Percentiles rank a stretch among this genome's conserved stretches.
Evolutionary conservation across 257 asterid genomes (phyloP).

Genomic region (Solanum pinnatisectum): DNA sequence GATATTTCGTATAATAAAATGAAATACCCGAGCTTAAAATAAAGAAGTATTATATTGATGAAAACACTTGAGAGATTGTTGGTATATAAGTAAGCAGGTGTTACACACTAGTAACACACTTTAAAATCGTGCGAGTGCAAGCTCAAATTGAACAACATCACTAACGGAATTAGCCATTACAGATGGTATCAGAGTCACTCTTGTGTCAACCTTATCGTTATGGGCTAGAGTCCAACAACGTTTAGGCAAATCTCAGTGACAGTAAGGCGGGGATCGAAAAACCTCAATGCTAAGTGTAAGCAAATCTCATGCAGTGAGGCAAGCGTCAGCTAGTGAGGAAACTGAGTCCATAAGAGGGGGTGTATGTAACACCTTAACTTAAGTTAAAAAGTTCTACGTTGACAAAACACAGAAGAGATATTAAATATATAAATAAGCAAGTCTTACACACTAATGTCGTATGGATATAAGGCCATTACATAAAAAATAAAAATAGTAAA

Average conservation of each 20-base stretch:
- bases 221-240: too few species aligned
- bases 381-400: not conserved
- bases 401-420: too few species aligned
- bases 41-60: not conserved
- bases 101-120: too few species aligned
- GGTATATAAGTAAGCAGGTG: not conserved
- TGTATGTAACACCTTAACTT: not conserved
- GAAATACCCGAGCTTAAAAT: not conserved
- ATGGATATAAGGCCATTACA: not conserved
- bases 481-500: too few species aligned
- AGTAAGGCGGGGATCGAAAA: too few species aligned
- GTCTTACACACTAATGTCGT: not conserved
- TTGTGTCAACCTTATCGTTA: not conserved
- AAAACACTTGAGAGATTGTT: not conserved
- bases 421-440: not conserved
- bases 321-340: not conserved
- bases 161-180: not conserved
- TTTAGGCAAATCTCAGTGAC: too few species aligned
- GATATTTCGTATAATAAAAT: not conserved
- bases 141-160: too few species aligned
- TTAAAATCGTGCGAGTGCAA: not conserved
- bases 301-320: not conserved
- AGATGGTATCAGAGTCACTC: not conserved
- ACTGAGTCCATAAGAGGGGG: not conserved
- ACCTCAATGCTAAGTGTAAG: not conserved